phyloP scores from a whole-genome alignment of 768 basidiomycete species.

The Leccinum boreale region DNA sequence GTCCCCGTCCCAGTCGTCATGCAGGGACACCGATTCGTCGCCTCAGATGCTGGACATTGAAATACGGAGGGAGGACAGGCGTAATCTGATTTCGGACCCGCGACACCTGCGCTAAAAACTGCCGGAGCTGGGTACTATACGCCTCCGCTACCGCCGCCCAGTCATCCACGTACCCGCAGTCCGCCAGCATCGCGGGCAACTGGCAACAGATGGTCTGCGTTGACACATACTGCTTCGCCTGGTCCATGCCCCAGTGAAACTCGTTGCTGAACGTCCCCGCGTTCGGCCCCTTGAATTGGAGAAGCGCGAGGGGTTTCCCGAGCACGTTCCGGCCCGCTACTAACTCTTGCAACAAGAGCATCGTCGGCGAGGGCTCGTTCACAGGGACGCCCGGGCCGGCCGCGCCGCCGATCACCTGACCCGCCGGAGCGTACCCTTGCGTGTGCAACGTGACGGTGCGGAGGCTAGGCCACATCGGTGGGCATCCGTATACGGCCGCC shows the following conservation, averaged over 20 bases:
- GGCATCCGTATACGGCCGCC: conserved; percentile 24
- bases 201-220: conserved; percentile 23
- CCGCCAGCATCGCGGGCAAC: conserved; percentile 17
- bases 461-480: conserved; percentile 29
- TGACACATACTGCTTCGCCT: conserved; percentile 24
- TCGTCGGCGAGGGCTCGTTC: conserved; percentile 31
- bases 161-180: conserved; percentile 27
- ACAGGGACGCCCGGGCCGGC: conserved; percentile 17
- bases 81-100: conserved; percentile 29
- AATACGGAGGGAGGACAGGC: conserved; percentile 31
- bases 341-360: conserved; percentile 29
- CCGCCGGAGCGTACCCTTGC: conserved; percentile 20
- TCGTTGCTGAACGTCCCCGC: conserved; percentile 26
- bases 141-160: conserved; percentile 31
- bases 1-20: conserved; percentile 4
- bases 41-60: conserved; percentile 31
- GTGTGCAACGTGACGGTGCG: conserved; percentile 29
- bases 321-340: conserved; percentile 20
- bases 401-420: conserved; percentile 13
- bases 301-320: conserved; percentile 18
- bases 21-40: conserved; percentile 24
- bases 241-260: conserved; percentile 29
- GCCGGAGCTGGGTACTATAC: conserved; percentile 28
- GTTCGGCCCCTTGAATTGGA: conserved; percentile 31
- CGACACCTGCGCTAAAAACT: conserved; percentile 32